Conservation (phyloP, 2,329 filamentous ascomycete genomes). For the Pseudogymnoascus sp. region DNA sequence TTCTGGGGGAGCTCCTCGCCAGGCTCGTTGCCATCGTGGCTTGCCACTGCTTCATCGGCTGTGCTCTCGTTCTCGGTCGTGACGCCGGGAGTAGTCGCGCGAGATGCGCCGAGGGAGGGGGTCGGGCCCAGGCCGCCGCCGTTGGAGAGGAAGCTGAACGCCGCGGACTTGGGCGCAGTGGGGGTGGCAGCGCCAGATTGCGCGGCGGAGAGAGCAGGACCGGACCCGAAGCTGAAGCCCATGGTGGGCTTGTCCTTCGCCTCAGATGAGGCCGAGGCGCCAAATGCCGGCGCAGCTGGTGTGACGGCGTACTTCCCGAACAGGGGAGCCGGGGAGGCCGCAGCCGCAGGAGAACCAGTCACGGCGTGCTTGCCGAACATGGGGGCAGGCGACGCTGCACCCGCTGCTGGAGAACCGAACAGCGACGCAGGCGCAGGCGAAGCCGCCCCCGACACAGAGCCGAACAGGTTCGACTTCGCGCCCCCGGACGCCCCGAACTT, state of each 20-base stretch:
- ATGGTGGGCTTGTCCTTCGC: constrained; percentile 12
- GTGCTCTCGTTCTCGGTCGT: constrained; percentile 25
- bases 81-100: constrained; percentile 25
- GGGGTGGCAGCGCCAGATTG: background rate
- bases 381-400: constrained; percentile 12
- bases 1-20: constrained; percentile 35
- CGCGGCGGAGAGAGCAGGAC: background rate
- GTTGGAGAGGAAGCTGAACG: constrained; percentile 6
- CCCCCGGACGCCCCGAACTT: constrained; percentile 38
- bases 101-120: constrained; percentile 23
- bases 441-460: constrained; percentile 18
- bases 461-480: constrained; percentile 23
- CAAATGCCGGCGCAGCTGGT: constrained; percentile 14
- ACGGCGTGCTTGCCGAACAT: constrained; percentile 14
- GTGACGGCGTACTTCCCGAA: constrained; percentile 11
- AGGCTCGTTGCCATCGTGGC: constrained; percentile 21
- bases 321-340: constrained; percentile 16
- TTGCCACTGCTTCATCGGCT: constrained; percentile 18
- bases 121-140: background rate
- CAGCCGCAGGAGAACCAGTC: constrained; percentile 15
- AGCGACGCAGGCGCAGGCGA: constrained; percentile 13
- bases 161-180: background rate
- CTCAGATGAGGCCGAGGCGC: constrained; percentile 16
- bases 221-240: background rate
- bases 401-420: constrained; percentile 8